These are phyloP conservation scores for Tetrahymena thermophila DNA, from an alignment of 73 alveolate genomes.

Conservation along the genomic window DNA sequence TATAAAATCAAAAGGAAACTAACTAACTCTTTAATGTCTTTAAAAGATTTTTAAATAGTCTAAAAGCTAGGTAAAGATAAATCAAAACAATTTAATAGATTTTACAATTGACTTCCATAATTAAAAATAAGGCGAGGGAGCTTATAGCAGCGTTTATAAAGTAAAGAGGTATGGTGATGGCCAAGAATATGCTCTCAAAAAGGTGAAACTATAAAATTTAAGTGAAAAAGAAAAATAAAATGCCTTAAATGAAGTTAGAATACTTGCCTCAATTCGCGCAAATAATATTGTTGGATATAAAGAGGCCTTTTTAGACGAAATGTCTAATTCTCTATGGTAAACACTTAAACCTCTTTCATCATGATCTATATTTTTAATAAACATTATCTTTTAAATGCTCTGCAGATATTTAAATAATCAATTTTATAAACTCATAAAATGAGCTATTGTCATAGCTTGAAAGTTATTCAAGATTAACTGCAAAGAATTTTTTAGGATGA, in stretches of 20 bases:
- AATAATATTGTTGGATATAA: constrained; percentile 62
- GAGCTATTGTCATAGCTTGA: neutral
- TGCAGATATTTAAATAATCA: neutral
- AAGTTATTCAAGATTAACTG: too few relatives aligned
- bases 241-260: constrained; percentile 68
- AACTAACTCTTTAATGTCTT: constrained; percentile 11
- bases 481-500: too few relatives aligned
- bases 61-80: constrained; percentile 20
- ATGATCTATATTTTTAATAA: neutral
- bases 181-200: constrained; percentile 67
- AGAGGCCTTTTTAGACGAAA: constrained; percentile 70
- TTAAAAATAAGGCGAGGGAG: constrained; percentile 55
- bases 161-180: constrained; percentile 63
- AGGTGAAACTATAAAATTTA: constrained; percentile 58
- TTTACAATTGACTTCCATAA: neutral
- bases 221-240: constrained; percentile 66
- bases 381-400: neutral
- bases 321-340: constrained; percentile 47
- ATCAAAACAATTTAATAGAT: neutral
- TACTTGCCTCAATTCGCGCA: constrained; percentile 61
- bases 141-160: constrained; percentile 60
- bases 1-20: neutral
- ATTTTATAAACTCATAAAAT: too few relatives aligned
- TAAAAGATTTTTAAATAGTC: constrained; percentile 32
- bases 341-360: neutral